Conservation (phyloP, 768 basidiomycete species). For the Suillus americanus region DNA sequence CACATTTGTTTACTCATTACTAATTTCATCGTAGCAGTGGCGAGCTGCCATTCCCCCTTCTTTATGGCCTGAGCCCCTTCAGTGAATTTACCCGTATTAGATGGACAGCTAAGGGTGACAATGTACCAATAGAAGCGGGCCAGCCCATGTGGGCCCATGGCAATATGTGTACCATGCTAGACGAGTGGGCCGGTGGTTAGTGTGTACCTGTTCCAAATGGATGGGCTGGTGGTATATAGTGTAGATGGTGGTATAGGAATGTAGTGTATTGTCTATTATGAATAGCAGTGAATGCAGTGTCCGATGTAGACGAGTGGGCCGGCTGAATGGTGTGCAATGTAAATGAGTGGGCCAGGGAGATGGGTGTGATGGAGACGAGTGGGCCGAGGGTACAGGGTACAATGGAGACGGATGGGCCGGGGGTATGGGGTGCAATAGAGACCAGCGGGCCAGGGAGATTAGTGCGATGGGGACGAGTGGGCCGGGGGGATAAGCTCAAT, state of each 20-base stretch:
- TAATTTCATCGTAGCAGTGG: too few species aligned
- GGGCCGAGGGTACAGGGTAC: neutral
- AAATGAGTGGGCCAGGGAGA: neutral
- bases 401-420: neutral
- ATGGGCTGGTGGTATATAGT: neutral
- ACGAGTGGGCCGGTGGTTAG: neutral
- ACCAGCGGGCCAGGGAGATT: neutral
- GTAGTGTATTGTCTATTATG: neutral
- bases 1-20: too few species aligned
- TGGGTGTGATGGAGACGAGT: neutral
- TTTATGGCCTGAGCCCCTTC: too few species aligned
- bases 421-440: too few species aligned
- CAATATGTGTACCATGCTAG: neutral
- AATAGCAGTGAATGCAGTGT: neutral
- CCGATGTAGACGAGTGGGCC: neutral
- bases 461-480: neutral
- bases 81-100: neutral
- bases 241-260: neutral
- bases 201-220: neutral
- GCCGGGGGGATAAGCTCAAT: too few species aligned
- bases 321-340: neutral
- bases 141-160: neutral
- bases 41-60: too few species aligned
- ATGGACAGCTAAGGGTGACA: neutral
- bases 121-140: neutral